Conservation (phyloP, 441 rosid species). For the Populus trichocarpa region DNA sequence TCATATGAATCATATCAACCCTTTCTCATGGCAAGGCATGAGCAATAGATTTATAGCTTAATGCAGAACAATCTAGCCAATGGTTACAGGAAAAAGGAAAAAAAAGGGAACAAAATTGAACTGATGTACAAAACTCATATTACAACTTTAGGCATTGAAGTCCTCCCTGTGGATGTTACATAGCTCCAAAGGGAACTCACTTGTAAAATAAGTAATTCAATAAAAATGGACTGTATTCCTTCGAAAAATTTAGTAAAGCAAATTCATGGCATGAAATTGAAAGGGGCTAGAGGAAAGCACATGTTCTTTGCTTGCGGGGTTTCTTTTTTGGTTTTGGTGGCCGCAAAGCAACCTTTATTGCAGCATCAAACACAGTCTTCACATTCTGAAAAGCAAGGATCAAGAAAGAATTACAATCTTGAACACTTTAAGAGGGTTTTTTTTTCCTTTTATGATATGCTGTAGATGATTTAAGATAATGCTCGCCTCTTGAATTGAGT, state of each 20-base stretch:
- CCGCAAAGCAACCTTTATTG: slow-evolving; percentile 68
- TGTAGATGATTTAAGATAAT: not conserved
- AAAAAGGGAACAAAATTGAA: not conserved
- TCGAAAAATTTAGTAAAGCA: too few species aligned
- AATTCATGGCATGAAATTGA: too few species aligned
- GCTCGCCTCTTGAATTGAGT: not conserved
- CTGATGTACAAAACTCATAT: not conserved
- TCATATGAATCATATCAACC: not conserved
- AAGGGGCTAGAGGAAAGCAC: slow-evolving; percentile 41
- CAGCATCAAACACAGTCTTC: slow-evolving; percentile 80
- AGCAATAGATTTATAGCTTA: not conserved
- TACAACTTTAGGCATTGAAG: not conserved
- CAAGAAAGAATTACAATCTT: not conserved
- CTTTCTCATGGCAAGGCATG: not conserved
- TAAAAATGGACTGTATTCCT: not conserved
- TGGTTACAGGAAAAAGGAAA: not conserved
- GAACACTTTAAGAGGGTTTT: not conserved
- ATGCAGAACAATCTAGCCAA: not conserved
- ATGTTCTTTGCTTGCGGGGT: slow-evolving; percentile 39
- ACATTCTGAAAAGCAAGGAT: slow-evolving; percentile 49
- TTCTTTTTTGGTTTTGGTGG: slow-evolving; percentile 75
- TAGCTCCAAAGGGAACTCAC: not conserved
- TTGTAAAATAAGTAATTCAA: not conserved
- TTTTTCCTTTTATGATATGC: not conserved
- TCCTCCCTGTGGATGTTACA: not conserved